Percentiles rank a stretch among this genome's conserved stretches.
phyloP scores from a whole-genome alignment of 2,329 filamentous ascomycete genomes.

The Metarhizium rileyi region DNA sequence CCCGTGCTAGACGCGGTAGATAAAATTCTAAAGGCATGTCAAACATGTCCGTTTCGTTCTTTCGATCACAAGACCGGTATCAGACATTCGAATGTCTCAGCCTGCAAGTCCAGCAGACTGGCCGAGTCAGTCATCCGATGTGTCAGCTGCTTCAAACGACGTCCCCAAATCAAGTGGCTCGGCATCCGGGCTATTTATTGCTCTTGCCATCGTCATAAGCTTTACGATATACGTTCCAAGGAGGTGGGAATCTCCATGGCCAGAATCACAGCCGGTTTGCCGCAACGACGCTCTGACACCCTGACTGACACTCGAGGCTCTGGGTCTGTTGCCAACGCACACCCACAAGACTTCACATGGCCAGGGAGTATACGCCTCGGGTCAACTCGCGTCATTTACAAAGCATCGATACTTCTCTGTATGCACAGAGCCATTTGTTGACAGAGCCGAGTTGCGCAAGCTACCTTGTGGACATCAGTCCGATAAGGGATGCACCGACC shows the following conservation, averaged over 20 bases:
- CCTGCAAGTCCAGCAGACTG: neutral
- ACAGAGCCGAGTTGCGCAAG: conserved; percentile 1
- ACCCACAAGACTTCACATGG: neutral
- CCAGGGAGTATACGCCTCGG: neutral
- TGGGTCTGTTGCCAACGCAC: neutral
- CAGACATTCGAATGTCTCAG: neutral
- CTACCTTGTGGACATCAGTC: conserved; percentile 5
- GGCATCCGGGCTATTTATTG: neutral
- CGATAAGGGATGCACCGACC: conserved; percentile 4
- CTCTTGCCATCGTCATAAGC: neutral
- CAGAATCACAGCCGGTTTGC: too few relatives aligned
- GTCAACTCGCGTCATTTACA: neutral
- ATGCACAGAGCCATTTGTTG: conserved; percentile 3
- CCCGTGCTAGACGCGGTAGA: too few relatives aligned
- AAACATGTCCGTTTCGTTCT: too few relatives aligned
- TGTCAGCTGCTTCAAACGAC: neutral
- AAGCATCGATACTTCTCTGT: conserved; percentile 1
- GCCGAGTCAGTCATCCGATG: neutral
- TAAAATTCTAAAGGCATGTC: too few relatives aligned
- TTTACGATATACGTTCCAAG: neutral
- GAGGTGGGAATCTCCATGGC: neutral
- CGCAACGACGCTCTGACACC: neutral
- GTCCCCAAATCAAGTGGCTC: neutral
- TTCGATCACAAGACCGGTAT: too few relatives aligned
- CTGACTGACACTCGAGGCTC: neutral